These are phyloP conservation scores for Kewa caespitosa DNA, from an alignment of 179 eudicot species.

Conservation along the genomic window DNA sequence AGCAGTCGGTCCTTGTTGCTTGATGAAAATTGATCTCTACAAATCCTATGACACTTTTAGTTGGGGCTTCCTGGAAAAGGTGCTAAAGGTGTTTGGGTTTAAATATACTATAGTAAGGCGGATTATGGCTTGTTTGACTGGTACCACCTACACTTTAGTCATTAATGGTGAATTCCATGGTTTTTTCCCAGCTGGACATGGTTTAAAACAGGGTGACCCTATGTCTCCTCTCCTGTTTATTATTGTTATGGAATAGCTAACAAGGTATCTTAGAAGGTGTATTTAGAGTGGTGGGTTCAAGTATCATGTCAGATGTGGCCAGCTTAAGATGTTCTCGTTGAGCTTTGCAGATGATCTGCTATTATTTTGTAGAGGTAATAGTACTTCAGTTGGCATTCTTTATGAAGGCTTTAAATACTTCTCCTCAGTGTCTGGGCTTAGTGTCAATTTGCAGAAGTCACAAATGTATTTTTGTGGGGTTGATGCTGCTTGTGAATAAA, in stretches of 20 bases:
- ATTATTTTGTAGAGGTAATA: not conserved
- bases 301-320: not conserved
- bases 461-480: not conserved
- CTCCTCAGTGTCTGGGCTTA: not conserved
- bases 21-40: not conserved
- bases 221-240: not conserved
- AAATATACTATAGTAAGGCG: not conserved
- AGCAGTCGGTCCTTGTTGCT: not conserved
- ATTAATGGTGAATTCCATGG: not conserved
- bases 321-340: not conserved
- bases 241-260: not conserved
- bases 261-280: not conserved
- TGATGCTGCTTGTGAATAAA: not conserved
- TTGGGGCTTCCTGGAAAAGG: not conserved
- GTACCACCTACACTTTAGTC: not conserved
- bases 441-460: not conserved
- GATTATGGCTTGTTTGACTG: not conserved
- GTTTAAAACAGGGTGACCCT: conserved; percentile 6
- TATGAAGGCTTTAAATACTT: too few species aligned
- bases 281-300: not conserved
- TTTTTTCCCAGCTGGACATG: not conserved
- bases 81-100: not conserved
- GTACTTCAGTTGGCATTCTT: not conserved
- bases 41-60: conserved; percentile 8
- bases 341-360: conserved; percentile 7